Conservation (phyloP, 169 alveolate species). For the Eimeria maxima region DNA sequence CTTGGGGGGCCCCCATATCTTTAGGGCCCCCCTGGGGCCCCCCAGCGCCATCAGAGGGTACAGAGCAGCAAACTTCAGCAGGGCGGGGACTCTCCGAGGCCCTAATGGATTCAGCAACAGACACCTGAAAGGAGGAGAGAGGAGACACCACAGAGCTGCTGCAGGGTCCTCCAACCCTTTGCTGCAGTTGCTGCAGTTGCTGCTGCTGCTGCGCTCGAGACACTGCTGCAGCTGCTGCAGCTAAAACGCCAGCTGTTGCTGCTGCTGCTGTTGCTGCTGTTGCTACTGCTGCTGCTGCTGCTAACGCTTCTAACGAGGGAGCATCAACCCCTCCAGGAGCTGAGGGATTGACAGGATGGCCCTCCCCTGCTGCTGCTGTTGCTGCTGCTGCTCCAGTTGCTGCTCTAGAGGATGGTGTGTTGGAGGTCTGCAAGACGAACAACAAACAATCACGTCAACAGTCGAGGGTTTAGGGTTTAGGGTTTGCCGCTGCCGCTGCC, state of each 20-base stretch:
- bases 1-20: background rate
- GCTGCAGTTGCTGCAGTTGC: constrained; percentile 8
- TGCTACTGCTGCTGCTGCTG: constrained; percentile 45
- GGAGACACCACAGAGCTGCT: constrained; percentile 9
- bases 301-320: background rate
- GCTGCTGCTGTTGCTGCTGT: constrained; percentile 17
- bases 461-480: background rate
- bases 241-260: too few species aligned
- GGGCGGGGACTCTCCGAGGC: constrained; percentile 1
- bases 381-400: background rate
- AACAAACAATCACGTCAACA: background rate
- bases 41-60: background rate
- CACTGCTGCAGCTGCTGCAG: too few species aligned
- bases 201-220: background rate
- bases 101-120: background rate
- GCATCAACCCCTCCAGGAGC: background rate
- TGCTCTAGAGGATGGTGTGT: background rate
- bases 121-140: background rate
- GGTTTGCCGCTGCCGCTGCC: constrained; percentile 12
- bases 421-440: background rate
- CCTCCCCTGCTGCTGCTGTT: background rate
- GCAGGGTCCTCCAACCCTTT: background rate
- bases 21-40: too few species aligned
- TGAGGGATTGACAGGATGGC: background rate
- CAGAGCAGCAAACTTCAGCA: background rate